Base-by-base conservation (phyloP, 768 basidiomycete species). In the Tricholoma bakamatsutake region DNA sequence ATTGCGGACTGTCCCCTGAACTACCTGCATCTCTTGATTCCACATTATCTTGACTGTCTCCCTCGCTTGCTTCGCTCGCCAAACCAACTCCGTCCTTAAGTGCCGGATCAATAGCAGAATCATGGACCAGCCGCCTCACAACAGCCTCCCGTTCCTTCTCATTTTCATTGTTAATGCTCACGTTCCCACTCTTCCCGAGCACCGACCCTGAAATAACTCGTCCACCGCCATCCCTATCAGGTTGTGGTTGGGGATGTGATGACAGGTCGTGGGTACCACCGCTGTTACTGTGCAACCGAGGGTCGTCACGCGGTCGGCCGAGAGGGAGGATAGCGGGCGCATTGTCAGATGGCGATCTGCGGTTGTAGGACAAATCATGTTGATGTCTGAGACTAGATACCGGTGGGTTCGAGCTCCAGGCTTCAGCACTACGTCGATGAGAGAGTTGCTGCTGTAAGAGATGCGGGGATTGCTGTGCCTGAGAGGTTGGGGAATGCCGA, bases 291-390 rank as follows among this genome's bases (percentile, higher is more conserved):
- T 69, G 70, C 46, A 72, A 64, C 21, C 67, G 64, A 48, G 64
- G 61, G 48, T 80, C 76, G 31, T 73, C 71, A 18, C 68, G 60
- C 17, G 69, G 67, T 51, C 73, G 69, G 15, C 70, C 69, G 43
- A 70, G 66, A 21, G 68, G 62, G 40, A 66, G 53, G 34, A 69
- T 65, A 45, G 58, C 67, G 40, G 73, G 68, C 27, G 64, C 61
- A 49, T 61, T 69, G 31, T 48, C 54, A 34, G 64, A 17, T 9
- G 46, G 61, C 2, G 67, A 68, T 46, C 64, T 62, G 53, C 61
- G 65, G 52, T 49, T 61, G 48, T 56, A 64, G 18, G 61, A 59
- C n/a, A 65, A 62, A 52, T 57, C 66, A 53, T 70, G 72, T 50
- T 72, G 68, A 52, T 67, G 67, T 24, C 68, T 62, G 13, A 67